phyloP scores from a whole-genome alignment of 306 rosid species.

The Vicia sativa region DNA sequence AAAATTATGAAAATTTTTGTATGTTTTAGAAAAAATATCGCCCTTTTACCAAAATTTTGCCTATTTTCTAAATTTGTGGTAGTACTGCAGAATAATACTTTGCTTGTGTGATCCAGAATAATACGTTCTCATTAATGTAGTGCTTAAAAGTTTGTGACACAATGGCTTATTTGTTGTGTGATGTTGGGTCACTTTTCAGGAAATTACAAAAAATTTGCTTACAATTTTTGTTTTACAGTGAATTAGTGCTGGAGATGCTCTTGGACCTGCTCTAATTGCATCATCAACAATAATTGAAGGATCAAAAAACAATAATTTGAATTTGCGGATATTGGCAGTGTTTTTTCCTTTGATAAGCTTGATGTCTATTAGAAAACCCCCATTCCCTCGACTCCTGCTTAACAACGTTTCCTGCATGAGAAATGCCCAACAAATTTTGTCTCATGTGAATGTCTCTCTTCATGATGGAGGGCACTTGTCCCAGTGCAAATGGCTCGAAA shows the following conservation, averaged over 20 bases:
- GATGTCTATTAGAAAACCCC: conserved; percentile 62
- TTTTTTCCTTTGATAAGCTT: conserved; percentile 33
- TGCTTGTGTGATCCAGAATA: too few relatives aligned
- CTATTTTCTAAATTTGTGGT: too few relatives aligned
- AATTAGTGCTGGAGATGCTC: conserved; percentile 6
- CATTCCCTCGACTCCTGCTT: conserved; percentile 76
- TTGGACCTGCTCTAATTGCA: background rate
- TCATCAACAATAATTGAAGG: conserved; percentile 22
- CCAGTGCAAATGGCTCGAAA: conserved; percentile 91
- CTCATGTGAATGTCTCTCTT: conserved; percentile 72
- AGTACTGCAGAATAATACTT: too few relatives aligned
- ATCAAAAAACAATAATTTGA: conserved; percentile 14
- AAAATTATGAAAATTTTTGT: too few relatives aligned
- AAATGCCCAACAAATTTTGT: conserved; percentile 81
- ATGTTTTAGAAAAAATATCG: too few relatives aligned
- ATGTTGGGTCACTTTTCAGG: conserved; percentile 1
- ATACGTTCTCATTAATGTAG: background rate
- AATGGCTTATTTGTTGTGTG: conserved; percentile 16
- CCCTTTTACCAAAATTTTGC: too few relatives aligned
- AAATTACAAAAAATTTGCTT: background rate
- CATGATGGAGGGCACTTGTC: conserved; percentile 83
- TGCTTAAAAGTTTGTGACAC: background rate
- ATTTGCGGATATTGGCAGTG: conserved; percentile 9
- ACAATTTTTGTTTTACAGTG: conserved; percentile 6
- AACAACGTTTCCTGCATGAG: conserved; percentile 88